Base-by-base conservation (phyloP, 768 basidiomycete species). In the Saitozyma sp. region DNA sequence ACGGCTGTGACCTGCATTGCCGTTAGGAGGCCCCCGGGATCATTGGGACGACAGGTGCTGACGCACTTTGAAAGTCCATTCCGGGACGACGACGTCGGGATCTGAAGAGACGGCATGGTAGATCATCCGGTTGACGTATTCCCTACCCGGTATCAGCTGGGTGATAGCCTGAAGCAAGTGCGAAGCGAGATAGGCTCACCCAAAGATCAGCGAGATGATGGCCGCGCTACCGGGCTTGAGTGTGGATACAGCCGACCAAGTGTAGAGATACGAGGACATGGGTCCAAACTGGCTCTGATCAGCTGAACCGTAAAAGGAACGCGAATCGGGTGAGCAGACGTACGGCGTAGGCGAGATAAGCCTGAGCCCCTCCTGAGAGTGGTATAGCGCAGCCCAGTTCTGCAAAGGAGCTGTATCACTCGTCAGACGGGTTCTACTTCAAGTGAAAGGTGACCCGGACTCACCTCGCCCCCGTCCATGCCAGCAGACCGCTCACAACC, bases 191-290 rank as follows among this genome's bases (percentile, higher is more conserved):
- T 46, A 3, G n/a, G 55, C 69, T 54, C 42, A 76, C 76, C 75
- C 77, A 61, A 78, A 79, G 46, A 79, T 93, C 51, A 97, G 86
- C 49, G 88, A 87, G 53, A 95, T 88, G 43, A 95, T 91, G 1
- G 94, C 68, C 50, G 48, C 49, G 52, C 62, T 38, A 51, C 56
- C 70, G 73, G 93, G 92, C 74, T 88, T 92, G 16, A 95, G 81
- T 14, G 90, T 89, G 46, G 89, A 88, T 58, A 94, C 94, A 5
- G 91, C 89, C 13, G 92, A 93, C 92, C 93, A 99, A 14, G 92
- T 88, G 80, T 91, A 99, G 9, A 96, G 84, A 77, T 92, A 99
- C 8, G 93, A 91, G 4, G 68, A 49, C 58, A 77, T 64, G 0
- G 75, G 76, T 0, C 80, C 80, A 54, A 79, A 81, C 75, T 79